These are phyloP conservation scores for Ganoderma resinaceum DNA, from an alignment of 1,284 basidiomycete species.

Conservation along the genomic window DNA sequence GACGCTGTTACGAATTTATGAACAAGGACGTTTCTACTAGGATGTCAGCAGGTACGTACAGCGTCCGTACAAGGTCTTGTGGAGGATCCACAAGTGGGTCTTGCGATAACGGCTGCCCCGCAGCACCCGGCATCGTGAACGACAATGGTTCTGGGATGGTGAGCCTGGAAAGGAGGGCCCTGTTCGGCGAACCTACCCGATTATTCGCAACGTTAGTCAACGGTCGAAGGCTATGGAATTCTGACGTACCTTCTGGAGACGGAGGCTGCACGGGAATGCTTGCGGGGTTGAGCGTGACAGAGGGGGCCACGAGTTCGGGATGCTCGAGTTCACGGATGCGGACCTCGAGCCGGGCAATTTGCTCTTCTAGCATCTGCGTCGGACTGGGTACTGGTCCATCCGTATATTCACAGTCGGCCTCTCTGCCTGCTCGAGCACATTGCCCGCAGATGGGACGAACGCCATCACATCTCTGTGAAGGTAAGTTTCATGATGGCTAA, in stretches of 20 bases:
- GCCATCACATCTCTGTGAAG: conserved; percentile 40
- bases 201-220: not conserved
- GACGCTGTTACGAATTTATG: conserved; percentile 39
- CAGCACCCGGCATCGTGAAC: conserved; percentile 11
- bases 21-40: not conserved
- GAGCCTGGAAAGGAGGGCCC: conserved; percentile 19
- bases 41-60: conserved; percentile 28
- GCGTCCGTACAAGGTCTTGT: conserved; percentile 26
- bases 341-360: conserved; percentile 38
- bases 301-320: conserved; percentile 29
- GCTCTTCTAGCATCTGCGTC: conserved; percentile 41
- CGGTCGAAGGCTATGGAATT: not conserved
- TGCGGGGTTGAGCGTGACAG: conserved; percentile 29
- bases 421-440: conserved; percentile 40
- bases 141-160: conserved; percentile 14
- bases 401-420: conserved; percentile 42
- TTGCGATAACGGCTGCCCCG: conserved; percentile 14
- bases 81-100: conserved; percentile 30
- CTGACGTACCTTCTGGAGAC: conserved; percentile 18
- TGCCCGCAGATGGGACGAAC: conserved; percentile 39
- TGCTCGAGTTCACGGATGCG: conserved; percentile 40
- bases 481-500: not conserved
- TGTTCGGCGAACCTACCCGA: conserved; percentile 15
- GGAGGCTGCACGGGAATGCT: not conserved
- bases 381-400: conserved; percentile 40